Evolutionary conservation across 2,329 filamentous ascomycete genomes (phyloP).

Genomic region (Aspergillus caelatus): DNA sequence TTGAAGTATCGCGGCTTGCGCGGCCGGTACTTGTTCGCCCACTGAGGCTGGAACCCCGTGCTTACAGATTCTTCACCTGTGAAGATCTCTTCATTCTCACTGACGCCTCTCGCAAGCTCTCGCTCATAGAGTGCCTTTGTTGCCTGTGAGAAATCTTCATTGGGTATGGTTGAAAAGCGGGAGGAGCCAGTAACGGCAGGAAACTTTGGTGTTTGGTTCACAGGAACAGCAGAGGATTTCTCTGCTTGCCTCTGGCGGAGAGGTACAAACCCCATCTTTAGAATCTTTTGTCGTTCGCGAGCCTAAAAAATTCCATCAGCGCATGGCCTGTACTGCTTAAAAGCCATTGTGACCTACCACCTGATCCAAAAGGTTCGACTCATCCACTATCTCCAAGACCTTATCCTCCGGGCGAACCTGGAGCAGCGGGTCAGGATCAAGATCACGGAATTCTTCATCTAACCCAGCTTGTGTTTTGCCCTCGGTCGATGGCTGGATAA

Average conservation of each 20-base stretch:
- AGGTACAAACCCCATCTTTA: slow-evolving; percentile 71
- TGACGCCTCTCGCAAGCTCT: slow-evolving; percentile 86
- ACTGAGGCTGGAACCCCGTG: slow-evolving; percentile 67
- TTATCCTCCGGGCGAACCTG: slow-evolving; percentile 68
- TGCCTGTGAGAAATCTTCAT: slow-evolving; percentile 82
- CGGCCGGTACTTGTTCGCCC: slow-evolving; percentile 82
- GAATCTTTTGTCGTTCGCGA: slow-evolving; percentile 61
- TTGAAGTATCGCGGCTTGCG: slow-evolving; percentile 98
- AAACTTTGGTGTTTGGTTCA: slow-evolving; percentile 41
- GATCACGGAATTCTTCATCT: slow-evolving; percentile 42
- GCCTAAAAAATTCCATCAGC: slow-evolving; percentile 36
- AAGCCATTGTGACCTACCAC: slow-evolving; percentile 46
- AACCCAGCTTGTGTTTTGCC: slow-evolving; percentile 1
- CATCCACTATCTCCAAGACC: slow-evolving; percentile 58
- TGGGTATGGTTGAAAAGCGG: slow-evolving; percentile 69
- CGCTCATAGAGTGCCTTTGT: slow-evolving; percentile 89
- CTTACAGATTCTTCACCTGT: slow-evolving; percentile 81
- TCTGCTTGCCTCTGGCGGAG: slow-evolving; percentile 49
- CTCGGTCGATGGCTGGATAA: slow-evolving; percentile 26
- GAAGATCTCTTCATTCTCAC: slow-evolving; percentile 92
- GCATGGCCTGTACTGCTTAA: slow-evolving; percentile 1
- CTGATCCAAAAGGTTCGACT: slow-evolving; percentile 60
- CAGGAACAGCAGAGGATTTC: slow-evolving; percentile 35
- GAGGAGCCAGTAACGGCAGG: slow-evolving; percentile 60
- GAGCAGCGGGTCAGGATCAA: slow-evolving; percentile 69